Percentiles rank a stretch among this genome's conserved stretches.
Conservation (phyloP, 2,329 filamentous ascomycete species). For the Neurospora sp. region DNA sequence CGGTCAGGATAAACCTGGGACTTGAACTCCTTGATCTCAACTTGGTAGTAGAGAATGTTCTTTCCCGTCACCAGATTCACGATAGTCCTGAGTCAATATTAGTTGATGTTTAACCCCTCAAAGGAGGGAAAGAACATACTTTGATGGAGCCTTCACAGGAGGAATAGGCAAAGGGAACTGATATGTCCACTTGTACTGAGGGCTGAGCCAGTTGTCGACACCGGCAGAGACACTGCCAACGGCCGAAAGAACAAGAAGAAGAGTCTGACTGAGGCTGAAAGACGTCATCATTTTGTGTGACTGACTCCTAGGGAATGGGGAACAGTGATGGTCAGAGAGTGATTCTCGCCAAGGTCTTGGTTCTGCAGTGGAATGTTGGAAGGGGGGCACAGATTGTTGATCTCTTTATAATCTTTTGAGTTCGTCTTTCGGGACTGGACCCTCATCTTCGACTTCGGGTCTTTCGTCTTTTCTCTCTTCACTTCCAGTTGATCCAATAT, state of each 20-base stretch:
- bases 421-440: not conserved
- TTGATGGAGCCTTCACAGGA: slow-evolving; percentile 10
- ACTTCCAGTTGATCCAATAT: not conserved
- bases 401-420: not conserved
- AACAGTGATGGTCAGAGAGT: not conserved
- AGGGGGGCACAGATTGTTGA: not conserved
- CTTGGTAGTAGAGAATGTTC: slow-evolving; percentile 18
- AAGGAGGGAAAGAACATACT: slow-evolving; percentile 4
- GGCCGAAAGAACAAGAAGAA: not conserved
- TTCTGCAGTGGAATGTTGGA: not conserved
- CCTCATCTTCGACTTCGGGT: not conserved
- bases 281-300: not conserved
- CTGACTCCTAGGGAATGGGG: not conserved
- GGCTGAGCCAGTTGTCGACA: slow-evolving; percentile 15
- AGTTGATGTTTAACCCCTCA: not conserved
- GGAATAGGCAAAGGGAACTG: slow-evolving; percentile 15
- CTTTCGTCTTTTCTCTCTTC: not conserved
- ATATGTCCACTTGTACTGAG: slow-evolving; percentile 16
- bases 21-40: slow-evolving; percentile 18
- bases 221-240: not conserved
- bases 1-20: slow-evolving; percentile 17
- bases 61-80: slow-evolving; percentile 12
- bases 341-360: not conserved
- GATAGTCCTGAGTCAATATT: slow-evolving; percentile 1
- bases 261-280: not conserved